These are phyloP conservation scores for Kalanchoe fedtschenkoi DNA, from an alignment of 164 flowering plant genomes.

Conservation along the genomic window DNA sequence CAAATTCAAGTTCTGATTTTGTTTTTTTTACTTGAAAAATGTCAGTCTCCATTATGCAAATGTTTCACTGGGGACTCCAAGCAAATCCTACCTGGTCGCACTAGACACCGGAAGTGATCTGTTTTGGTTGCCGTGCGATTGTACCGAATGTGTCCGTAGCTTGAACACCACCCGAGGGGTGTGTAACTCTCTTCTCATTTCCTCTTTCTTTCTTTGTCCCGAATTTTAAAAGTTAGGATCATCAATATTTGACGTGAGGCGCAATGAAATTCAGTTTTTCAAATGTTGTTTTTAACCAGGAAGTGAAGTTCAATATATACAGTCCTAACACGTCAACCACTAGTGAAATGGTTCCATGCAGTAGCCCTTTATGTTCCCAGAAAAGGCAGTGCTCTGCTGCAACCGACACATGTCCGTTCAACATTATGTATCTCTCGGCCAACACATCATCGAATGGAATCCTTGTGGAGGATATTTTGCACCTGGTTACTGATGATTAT, in stretches of 20 bases:
- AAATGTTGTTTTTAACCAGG: slow-evolving; percentile 18
- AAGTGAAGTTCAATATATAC: slow-evolving; percentile 44
- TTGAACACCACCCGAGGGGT: slow-evolving; percentile 18
- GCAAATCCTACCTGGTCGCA: slow-evolving; percentile 58
- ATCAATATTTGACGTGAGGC: no score
- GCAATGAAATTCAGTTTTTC: no score
- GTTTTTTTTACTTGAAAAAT: background rate
- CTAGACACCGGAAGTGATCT: slow-evolving; percentile 87
- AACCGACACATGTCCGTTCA: slow-evolving; percentile 41
- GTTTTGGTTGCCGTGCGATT: slow-evolving; percentile 90
- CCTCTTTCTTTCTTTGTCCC: background rate
- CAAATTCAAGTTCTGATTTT: background rate
- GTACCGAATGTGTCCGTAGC: slow-evolving; percentile 31
- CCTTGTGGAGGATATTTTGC: slow-evolving; percentile 73
- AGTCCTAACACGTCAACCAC: slow-evolving; percentile 66
- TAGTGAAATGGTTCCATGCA: slow-evolving; percentile 50
- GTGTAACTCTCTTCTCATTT: slow-evolving; percentile 19
- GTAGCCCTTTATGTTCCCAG: slow-evolving; percentile 32
- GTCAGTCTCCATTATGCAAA: slow-evolving; percentile 74
- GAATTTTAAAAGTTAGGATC: no score
- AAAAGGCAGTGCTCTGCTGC: slow-evolving; percentile 27
- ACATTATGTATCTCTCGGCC: slow-evolving; percentile 50
- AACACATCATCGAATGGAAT: slow-evolving; percentile 63
- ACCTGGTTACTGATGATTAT: slow-evolving; percentile 43
- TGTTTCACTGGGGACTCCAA: slow-evolving; percentile 77